Evolutionary conservation across 2,329 filamentous ascomycete species (phyloP).

Genomic region (Aphanoascus verrucosus): DNA sequence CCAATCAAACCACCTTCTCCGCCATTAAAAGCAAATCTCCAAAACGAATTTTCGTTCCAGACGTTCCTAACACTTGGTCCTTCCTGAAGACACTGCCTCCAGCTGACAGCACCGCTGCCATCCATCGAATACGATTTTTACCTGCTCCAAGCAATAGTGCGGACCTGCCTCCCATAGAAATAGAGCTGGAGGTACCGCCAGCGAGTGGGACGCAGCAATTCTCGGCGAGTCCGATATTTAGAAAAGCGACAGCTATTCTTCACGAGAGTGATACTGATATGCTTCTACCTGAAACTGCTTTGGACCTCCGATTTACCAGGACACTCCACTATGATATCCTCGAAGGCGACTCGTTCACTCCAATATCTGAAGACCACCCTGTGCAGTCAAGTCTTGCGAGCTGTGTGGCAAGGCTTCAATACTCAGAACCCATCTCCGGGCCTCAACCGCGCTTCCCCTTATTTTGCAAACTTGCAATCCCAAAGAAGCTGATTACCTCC

Average conservation of each 20-base stretch:
- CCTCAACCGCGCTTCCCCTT: constrained; percentile 21
- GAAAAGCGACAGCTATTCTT: constrained; percentile 24
- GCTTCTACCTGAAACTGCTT: constrained; percentile 29
- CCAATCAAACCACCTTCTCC: constrained; percentile 3
- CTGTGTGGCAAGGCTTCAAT: constrained; percentile 19
- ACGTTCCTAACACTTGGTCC: constrained; percentile 25
- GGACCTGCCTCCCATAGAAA: constrained; percentile 22
- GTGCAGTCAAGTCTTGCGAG: constrained; percentile 19
- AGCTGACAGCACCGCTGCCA: constrained; percentile 4
- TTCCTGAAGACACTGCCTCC: constrained; percentile 25
- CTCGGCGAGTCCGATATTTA: constrained; percentile 17
- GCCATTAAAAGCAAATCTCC: neutral
- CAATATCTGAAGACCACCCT: constrained; percentile 5
- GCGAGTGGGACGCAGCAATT: neutral
- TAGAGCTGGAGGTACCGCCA: constrained; percentile 26
- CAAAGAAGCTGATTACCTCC: constrained; percentile 18
- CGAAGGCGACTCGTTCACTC: neutral
- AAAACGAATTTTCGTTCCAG: constrained; percentile 22
- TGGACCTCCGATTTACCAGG: constrained; percentile 33
- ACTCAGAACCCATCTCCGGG: constrained; percentile 9
- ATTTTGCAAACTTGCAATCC: constrained; percentile 26
- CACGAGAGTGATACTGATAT: constrained; percentile 28
- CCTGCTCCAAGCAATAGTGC: constrained; percentile 22
- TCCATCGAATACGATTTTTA: constrained; percentile 26
- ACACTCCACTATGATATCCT: constrained; percentile 25